Percentiles rank a stretch among this genome's conserved stretches.
Conservation (phyloP, 352 stramenopile species). For the Blastocystis sp. region DNA sequence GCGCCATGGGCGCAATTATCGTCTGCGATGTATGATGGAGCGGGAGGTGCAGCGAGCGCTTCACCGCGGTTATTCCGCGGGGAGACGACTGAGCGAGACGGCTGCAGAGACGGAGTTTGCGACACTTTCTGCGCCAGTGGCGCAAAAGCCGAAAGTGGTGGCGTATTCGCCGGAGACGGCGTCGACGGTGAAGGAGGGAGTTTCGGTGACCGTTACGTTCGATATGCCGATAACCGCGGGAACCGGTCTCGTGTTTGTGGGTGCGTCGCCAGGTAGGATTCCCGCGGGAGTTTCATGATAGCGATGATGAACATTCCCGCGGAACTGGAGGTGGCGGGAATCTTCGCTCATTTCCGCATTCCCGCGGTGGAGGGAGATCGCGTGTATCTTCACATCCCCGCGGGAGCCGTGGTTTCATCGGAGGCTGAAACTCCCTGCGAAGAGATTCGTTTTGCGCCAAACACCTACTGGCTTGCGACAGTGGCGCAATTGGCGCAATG, state of each 20-base stretch:
- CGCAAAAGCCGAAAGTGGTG: background rate
- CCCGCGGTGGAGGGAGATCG: background rate
- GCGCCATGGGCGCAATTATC: conserved; percentile 3
- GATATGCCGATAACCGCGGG: background rate
- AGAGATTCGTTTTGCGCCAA: background rate
- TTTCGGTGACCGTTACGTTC: background rate
- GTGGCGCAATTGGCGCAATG: too few species aligned
- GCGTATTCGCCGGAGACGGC: background rate
- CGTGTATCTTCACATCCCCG: background rate
- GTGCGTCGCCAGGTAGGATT: background rate
- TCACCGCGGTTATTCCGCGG: background rate
- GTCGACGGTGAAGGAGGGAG: background rate
- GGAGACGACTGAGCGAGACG: background rate
- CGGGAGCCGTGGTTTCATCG: background rate
- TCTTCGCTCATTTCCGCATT: background rate
- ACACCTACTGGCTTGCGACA: background rate
- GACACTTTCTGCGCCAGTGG: background rate
- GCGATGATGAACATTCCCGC: background rate
- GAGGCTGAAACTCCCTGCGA: background rate
- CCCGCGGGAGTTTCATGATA: background rate
- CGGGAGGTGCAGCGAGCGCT: background rate
- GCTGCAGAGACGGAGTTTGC: background rate
- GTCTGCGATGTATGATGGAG: conserved; percentile 39
- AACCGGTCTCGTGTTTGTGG: background rate
- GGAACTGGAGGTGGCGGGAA: background rate